Conservation (phyloP, 768 basidiomycete species). For the Auriscalpium vulgare region DNA sequence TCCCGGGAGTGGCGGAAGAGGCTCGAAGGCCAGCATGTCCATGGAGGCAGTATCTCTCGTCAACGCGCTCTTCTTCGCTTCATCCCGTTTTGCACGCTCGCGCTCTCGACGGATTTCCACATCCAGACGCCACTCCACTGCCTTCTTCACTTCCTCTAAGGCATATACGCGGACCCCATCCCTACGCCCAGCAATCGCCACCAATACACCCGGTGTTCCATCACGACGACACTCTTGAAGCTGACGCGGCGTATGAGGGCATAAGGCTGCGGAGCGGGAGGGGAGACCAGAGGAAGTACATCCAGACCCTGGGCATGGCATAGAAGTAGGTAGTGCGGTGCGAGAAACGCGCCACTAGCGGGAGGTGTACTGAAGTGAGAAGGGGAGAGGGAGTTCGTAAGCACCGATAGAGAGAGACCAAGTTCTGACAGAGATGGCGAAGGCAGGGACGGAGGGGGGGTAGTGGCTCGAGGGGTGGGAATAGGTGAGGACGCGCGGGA, state of each 20-base stretch:
- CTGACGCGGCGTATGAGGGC: constrained; percentile 73
- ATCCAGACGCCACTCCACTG: constrained; percentile 83
- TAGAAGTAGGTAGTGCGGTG: constrained; percentile 74
- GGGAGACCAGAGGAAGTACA: constrained; percentile 70
- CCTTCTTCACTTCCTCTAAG: constrained; percentile 77
- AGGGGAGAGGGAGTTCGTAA: constrained; percentile 64
- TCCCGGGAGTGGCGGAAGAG: constrained; percentile 12
- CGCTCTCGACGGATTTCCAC: constrained; percentile 68
- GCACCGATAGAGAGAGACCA: constrained; percentile 58
- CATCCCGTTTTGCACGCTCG: constrained; percentile 63
- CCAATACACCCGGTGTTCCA: constrained; percentile 88
- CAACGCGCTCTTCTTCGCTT: constrained; percentile 43
- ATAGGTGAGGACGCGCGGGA: constrained; percentile 52
- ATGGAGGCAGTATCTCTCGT: constrained; percentile 19
- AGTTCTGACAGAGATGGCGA: constrained; percentile 69
- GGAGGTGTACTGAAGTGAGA: constrained; percentile 76
- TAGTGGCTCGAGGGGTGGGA: constrained; percentile 39
- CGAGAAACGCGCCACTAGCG: constrained; percentile 68
- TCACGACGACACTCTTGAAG: constrained; percentile 84
- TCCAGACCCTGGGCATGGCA: constrained; percentile 85
- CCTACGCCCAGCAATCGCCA: constrained; percentile 79
- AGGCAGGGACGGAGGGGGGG: constrained; percentile 67
- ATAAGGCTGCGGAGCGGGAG: constrained; percentile 71
- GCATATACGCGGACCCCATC: constrained; percentile 88
- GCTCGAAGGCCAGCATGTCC: constrained; percentile 21